Conservation (phyloP, 495 filamentous ascomycete genomes). For the Penicillium alfredii region DNA sequence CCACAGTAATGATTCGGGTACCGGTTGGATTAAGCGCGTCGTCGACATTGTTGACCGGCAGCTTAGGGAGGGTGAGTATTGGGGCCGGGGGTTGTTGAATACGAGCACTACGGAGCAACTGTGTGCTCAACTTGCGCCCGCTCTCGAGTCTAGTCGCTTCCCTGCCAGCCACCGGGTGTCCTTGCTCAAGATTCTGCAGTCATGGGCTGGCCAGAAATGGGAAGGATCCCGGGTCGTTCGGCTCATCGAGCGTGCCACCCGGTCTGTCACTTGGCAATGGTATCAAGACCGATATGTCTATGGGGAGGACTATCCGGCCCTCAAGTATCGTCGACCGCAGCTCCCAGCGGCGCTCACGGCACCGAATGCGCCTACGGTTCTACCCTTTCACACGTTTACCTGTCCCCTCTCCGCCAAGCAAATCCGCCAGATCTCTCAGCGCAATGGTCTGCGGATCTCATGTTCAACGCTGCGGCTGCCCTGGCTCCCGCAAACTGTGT, state of each 20-base stretch:
- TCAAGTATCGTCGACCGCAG: constrained; percentile 66
- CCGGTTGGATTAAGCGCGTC: constrained; percentile 92
- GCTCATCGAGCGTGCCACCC: constrained; percentile 77
- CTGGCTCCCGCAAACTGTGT: constrained; percentile 81
- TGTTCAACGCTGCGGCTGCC: constrained; percentile 76
- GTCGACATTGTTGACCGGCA: constrained; percentile 91
- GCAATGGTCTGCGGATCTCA: constrained; percentile 90
- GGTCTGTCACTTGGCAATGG: constrained; percentile 73
- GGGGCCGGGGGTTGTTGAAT: constrained; percentile 74
- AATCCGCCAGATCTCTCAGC: constrained; percentile 89
- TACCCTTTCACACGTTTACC: constrained; percentile 99
- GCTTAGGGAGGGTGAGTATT: constrained; percentile 76
- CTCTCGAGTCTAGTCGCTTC: constrained; percentile 28
- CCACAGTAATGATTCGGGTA: constrained; percentile 48
- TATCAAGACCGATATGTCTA: constrained; percentile 78
- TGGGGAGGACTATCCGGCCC: constrained; percentile 47
- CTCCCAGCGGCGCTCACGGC: constrained; percentile 70
- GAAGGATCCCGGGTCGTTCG: constrained; percentile 86
- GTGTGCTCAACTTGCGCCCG: constrained; percentile 39
- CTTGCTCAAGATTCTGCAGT: constrained; percentile 45
- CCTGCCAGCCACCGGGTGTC: constrained; percentile 22
- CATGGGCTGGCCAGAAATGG: constrained; percentile 73
- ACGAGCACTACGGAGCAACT: constrained; percentile 46
- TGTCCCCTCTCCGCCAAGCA: constrained; percentile 90
- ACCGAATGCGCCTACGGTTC: constrained; percentile 86